Evolutionary conservation across 1,139 yeast genomes (phyloP).

Genomic region (Candida glucosophila): DNA sequence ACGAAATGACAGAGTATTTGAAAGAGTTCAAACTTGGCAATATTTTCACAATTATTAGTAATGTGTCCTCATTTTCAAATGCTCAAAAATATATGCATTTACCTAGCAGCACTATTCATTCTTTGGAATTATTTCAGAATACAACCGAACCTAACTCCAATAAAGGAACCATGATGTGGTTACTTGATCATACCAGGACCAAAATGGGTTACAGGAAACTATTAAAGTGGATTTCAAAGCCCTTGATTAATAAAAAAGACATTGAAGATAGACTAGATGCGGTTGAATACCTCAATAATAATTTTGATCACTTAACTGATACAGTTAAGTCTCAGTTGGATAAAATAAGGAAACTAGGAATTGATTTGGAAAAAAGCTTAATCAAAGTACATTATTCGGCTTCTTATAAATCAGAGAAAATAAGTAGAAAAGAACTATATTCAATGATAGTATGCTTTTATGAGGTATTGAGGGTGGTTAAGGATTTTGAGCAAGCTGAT

Average conservation of each 20-base stretch:
- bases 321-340: constrained; percentile 35
- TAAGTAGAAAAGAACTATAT: constrained; percentile 61
- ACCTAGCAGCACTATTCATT: constrained; percentile 57
- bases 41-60: constrained; percentile 42
- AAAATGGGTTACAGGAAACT: constrained; percentile 64
- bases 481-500: constrained; percentile 13
- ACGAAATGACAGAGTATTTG: constrained; percentile 45
- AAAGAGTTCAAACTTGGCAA: constrained; percentile 52
- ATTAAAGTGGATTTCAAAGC: constrained; percentile 66
- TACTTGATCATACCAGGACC: constrained; percentile 73
- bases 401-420: constrained; percentile 26
- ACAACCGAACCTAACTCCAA: constrained; percentile 41
- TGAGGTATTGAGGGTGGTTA: constrained; percentile 24
- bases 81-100: constrained; percentile 50
- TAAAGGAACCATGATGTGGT: constrained; percentile 69
- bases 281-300: constrained; percentile 46
- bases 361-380: constrained; percentile 61
- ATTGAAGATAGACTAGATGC: constrained; percentile 59
- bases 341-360: constrained; percentile 16
- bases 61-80: constrained; percentile 43
- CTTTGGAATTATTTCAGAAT: constrained; percentile 68
- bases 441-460: constrained; percentile 43
- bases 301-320: constrained; percentile 44
- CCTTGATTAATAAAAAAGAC: constrained; percentile 45
- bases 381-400: constrained; percentile 59